Evolutionary conservation across 2,329 filamentous ascomycete genomes (phyloP).

Genomic region (Ascochyta rabiei): DNA sequence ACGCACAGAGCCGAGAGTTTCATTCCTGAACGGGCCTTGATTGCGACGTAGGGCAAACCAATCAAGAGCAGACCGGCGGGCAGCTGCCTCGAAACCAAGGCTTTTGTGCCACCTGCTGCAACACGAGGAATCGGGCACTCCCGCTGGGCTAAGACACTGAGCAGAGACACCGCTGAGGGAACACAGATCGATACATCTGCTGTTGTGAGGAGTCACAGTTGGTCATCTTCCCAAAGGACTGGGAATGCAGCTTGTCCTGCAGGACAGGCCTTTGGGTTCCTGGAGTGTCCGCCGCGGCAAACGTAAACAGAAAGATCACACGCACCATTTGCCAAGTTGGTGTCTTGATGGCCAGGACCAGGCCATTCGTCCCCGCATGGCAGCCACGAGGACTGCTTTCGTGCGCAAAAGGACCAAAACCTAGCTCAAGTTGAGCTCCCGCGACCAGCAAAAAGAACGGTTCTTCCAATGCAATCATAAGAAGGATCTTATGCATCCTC

Average conservation of each 20-base stretch:
- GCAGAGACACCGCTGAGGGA: not conserved
- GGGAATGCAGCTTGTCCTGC: not conserved
- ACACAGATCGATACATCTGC: not conserved
- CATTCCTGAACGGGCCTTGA: slow-evolving; percentile 25
- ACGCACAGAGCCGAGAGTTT: slow-evolving; percentile 39
- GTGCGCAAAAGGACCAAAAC: too few relatives aligned
- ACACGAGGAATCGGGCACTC: slow-evolving; percentile 4
- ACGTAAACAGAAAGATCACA: not conserved
- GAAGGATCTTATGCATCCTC: slow-evolving; percentile 16
- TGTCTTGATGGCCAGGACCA: not conserved
- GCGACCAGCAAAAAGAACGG: not conserved
- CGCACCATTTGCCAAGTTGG: slow-evolving; percentile 2
- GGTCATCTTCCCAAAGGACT: not conserved
- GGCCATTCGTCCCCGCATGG: not conserved
- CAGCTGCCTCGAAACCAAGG: slow-evolving; percentile 35
- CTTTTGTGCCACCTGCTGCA: slow-evolving; percentile 19
- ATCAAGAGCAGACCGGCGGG: slow-evolving; percentile 21
- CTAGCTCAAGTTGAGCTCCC: not conserved
- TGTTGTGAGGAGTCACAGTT: not conserved
- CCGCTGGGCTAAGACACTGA: not conserved
- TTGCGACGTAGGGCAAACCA: slow-evolving; percentile 30
- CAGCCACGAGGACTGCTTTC: not conserved
- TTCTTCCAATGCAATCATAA: slow-evolving; percentile 3
- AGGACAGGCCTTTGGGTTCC: not conserved
- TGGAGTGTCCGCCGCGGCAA: not conserved